phyloP scores from a whole-genome alignment of 73 alveolate genomes.

The Diophrys appendiculata region DNA sequence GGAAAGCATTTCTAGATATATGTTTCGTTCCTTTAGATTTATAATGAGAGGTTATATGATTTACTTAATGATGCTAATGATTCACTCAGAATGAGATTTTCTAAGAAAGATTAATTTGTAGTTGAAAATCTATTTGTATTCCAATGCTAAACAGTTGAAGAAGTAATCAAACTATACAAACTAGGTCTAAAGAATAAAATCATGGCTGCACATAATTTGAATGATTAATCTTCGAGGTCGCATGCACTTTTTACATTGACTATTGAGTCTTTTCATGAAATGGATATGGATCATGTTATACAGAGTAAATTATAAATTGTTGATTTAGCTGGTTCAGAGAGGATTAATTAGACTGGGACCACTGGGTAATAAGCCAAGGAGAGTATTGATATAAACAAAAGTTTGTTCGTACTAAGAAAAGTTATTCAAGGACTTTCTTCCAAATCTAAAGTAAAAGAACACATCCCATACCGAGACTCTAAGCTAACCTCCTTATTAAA shows the following conservation, averaged over 20 bases:
- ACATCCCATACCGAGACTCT: conserved; percentile 54
- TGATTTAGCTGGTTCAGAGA: conserved; percentile 64
- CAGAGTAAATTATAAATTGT: conserved; percentile 50
- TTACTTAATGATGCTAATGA: conserved; percentile 25
- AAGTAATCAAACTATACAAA: conserved; percentile 49
- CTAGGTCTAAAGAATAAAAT: conserved; percentile 75
- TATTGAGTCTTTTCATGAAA: conserved; percentile 61
- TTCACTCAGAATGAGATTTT: conserved; percentile 55
- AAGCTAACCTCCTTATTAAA: conserved; percentile 47
- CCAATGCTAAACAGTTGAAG: conserved; percentile 49
- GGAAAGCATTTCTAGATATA: conserved; percentile 48
- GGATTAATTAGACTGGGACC: conserved; percentile 35
- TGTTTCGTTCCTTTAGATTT: conserved; percentile 61
- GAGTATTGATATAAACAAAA: conserved; percentile 90
- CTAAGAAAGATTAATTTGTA: conserved; percentile 47
- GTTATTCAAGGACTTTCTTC: conserved; percentile 82
- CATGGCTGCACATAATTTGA: conserved; percentile 83
- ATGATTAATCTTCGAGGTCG: conserved; percentile 80
- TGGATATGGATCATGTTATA: conserved; percentile 68
- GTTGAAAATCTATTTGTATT: conserved; percentile 62
- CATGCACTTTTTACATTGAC: conserved; percentile 87
- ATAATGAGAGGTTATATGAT: conserved; percentile 66
- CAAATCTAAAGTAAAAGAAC: background rate
- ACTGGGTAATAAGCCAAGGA: conserved; percentile 47
- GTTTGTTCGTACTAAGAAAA: conserved; percentile 88